Evolutionary conservation across 192 early-diverging fungal species (phyloP), one percentile per base, ranked within the genome.

Genomic region (Diversispora epigaea): DNA sequence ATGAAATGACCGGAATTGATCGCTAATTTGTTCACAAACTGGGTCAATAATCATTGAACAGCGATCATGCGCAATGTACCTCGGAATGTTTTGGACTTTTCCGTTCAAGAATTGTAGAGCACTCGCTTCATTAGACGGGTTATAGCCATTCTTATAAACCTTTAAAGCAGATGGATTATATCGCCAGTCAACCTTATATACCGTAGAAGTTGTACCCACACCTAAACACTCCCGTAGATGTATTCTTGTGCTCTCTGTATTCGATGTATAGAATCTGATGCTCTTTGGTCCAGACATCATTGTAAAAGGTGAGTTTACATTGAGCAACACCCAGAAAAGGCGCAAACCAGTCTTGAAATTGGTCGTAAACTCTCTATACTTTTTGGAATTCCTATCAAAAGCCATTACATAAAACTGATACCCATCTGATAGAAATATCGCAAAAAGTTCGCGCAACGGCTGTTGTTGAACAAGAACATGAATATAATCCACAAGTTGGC

Each of bases 391-490:
- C 40, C 43, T 65, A 40, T 65, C 40, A 65, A n/a, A 65, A 65
- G 2, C 39, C 63, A 65, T 65, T 44, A 65, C 41, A 65, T 45
- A 65, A 65, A 65, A 65, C 7, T 43, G 3, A 14, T 6, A 65
- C 39, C 63, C 63, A 46, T 65, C 63, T 46, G 63, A 65, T 65
- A 65, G 41, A 65, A 65, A 45, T 43, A 65, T 40, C n/a, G 63
- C 63, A 41, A 65, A 67, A 47, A 21, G 10, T 67, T 45, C 22
- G 25, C 45, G 22, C 46, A 67, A 67, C 46, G 44, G 19, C 43
- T 67, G 65, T 4, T 67, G 65, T 43, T 45, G 65, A 67, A 67
- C 25, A 67, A 67, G 45, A 43, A 67, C 44, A 17, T 67, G 32
- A 39, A 67, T 67, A 15, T 49, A 67, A 67, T 67, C 43, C 14